phyloP scores from a whole-genome alignment of 176 grass and related monocot genomes.

The Musa beccarii region DNA sequence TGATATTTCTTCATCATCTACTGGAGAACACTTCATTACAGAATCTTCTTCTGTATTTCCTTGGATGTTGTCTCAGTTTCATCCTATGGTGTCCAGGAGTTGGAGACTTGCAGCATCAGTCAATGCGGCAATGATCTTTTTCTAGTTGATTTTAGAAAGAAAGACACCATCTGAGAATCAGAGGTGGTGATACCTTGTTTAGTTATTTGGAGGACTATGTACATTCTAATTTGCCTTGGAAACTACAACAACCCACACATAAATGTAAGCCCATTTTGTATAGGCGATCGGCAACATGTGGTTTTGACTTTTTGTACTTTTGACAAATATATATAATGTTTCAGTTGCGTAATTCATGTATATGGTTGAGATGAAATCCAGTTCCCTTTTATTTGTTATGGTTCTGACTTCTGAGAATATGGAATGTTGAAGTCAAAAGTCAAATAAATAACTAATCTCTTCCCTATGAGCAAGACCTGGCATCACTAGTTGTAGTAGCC shows the following conservation, averaged over 20 bases:
- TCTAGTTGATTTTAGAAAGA: too few relatives aligned
- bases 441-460: too few relatives aligned
- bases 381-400: too few relatives aligned
- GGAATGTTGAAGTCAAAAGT: too few relatives aligned
- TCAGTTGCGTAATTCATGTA: not conserved
- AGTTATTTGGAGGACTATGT: conserved; percentile 48
- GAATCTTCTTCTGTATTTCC: not conserved
- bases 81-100: not conserved
- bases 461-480: too few relatives aligned
- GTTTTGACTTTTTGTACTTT: not conserved
- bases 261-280: conserved; percentile 53
- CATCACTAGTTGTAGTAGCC: too few relatives aligned
- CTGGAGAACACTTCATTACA: not conserved
- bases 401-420: too few relatives aligned
- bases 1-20: not conserved
- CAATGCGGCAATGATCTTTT: not conserved
- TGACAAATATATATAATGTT: not conserved
- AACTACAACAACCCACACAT: conserved; percentile 52
- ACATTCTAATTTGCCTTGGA: conserved; percentile 67
- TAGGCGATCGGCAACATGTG: not conserved
- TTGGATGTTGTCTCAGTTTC: not conserved
- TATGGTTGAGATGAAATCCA: not conserved
- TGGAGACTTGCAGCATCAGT: not conserved
- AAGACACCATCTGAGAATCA: conserved; percentile 19
- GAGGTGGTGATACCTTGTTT: conserved; percentile 30